Base-by-base conservation (phyloP, 352 stramenopile genomes). In the Pythium brachiatum region DNA sequence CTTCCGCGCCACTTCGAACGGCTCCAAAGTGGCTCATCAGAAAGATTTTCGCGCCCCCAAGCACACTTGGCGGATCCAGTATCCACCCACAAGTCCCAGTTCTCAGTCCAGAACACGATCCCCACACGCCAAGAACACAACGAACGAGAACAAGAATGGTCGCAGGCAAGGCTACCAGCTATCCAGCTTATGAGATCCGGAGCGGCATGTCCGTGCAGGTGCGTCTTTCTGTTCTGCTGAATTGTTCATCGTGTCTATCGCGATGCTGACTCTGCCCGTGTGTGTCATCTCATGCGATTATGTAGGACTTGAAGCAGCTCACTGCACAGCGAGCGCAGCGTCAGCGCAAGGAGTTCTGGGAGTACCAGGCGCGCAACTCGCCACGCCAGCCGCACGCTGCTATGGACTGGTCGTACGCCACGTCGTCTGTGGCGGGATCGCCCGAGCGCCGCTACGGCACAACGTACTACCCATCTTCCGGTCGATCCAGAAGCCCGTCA, bases 151-250 rank as follows among this genome's bases (percentile, higher is more conserved):
- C 39, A 31, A 43, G 32, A 20, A 70, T 70, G 63, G 63, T 70
- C 43, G 63, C 52, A 27, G 63, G 63, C 50, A 69, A 60, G n/a
- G 3, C 15, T 23, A 38, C 31, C 34, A 46, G n/a, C 41, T 50
- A 25, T 25, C 32, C 3, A 12, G 23, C 50, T 38, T 86, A 77
- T 52, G 79, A 89, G 72, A 89, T 94, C 68, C 82, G 84, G 60
- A 92, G 82, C 54, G 84, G 84, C 63, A 94, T 94, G 84, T 89
- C 79, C 32, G 84, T 94, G 23, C 83, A 91, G 79, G 81, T 90
- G 25, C 16, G 55, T 39, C 31, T 2, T 32, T 12, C 2, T 41
- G 18, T 29, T 61, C 21, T 25, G 13, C 8, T n/a, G 3, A 6
- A 21, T 3, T 44, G 36, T 44, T 44, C 36, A 3, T 9, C 31